A percentile compares a stretch with the other conserved stretches of the same genome.
These are phyloP conservation scores for Exidia glandulosa DNA, from an alignment of 768 basidiomycete species.

Conservation along the genomic window DNA sequence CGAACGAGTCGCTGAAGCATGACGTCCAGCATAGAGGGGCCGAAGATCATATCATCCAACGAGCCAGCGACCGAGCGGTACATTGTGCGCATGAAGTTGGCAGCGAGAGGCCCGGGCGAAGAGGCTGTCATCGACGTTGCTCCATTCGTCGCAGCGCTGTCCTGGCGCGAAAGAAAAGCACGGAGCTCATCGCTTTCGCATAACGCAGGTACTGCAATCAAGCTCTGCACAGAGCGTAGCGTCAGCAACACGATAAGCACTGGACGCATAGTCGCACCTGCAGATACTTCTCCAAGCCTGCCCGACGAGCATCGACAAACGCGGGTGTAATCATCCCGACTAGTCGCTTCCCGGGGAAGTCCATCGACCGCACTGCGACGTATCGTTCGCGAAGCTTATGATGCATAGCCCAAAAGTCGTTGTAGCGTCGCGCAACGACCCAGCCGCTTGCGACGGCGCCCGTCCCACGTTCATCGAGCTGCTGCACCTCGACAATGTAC, in stretches of 20 bases:
- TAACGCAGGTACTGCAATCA: slow-evolving; percentile 61
- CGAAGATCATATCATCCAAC: slow-evolving; percentile 95
- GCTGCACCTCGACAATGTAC: slow-evolving; percentile 87
- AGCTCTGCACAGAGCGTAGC: slow-evolving; percentile 35
- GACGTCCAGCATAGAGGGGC: slow-evolving; percentile 90
- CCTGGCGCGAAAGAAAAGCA: slow-evolving; percentile 73
- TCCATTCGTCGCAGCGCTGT: neutral
- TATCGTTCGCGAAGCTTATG: slow-evolving; percentile 73
- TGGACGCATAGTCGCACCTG: slow-evolving; percentile 47
- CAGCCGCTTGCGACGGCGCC: slow-evolving; percentile 62
- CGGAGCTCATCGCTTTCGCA: slow-evolving; percentile 78
- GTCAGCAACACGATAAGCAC: slow-evolving; percentile 1
- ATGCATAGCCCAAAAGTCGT: slow-evolving; percentile 88
- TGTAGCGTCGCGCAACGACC: slow-evolving; percentile 89
- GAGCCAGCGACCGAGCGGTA: slow-evolving; percentile 89
- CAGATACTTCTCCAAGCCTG: slow-evolving; percentile 78
- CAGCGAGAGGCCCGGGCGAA: slow-evolving; percentile 34
- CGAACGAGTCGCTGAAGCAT: slow-evolving; percentile 84
- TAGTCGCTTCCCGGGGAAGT: slow-evolving; percentile 90
- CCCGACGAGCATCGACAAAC: slow-evolving; percentile 73
- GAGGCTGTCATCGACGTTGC: neutral
- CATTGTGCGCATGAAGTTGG: slow-evolving; percentile 61
- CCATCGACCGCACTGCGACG: slow-evolving; percentile 51
- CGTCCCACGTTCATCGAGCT: slow-evolving; percentile 66
- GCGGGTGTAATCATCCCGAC: slow-evolving; percentile 70